These are phyloP conservation scores for Tetracladium setigerum DNA, from an alignment of 495 filamentous ascomycete genomes.

Conservation along the genomic window DNA sequence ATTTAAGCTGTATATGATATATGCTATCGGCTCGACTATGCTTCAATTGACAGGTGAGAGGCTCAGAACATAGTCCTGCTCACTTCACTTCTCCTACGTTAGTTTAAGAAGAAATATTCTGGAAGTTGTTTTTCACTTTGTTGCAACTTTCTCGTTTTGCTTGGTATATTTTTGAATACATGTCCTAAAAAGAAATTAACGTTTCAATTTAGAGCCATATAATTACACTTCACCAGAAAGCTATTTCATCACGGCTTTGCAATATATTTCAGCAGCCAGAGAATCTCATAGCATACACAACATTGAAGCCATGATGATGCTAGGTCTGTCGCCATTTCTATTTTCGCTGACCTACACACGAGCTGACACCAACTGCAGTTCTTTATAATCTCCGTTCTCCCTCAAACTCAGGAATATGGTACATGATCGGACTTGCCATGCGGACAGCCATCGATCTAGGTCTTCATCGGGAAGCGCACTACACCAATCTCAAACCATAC, in stretches of 20 bases:
- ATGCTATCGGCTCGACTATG: slow-evolving; percentile 44
- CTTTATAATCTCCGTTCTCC: slow-evolving; percentile 44
- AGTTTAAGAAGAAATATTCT: too few species aligned
- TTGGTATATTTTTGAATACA: too few species aligned
- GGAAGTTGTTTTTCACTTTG: too few species aligned
- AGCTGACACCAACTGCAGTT: slow-evolving; percentile 15
- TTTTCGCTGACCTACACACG: too few species aligned
- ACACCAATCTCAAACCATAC: slow-evolving; percentile 37
- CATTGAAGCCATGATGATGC: slow-evolving; percentile 47
- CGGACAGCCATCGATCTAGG: slow-evolving; percentile 46
- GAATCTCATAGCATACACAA: slow-evolving; percentile 44
- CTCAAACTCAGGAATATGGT: slow-evolving; percentile 48
- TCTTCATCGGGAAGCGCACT: slow-evolving; percentile 41
- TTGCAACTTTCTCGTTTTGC: too few species aligned
- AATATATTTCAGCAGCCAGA: slow-evolving; percentile 42
- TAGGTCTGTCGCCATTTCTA: slow-evolving; percentile 5
- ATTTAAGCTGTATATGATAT: slow-evolving; percentile 45
- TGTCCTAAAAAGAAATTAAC: too few species aligned
- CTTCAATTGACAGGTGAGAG: slow-evolving; percentile 31
- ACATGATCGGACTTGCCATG: slow-evolving; percentile 50
- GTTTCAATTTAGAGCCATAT: slow-evolving; percentile 28
- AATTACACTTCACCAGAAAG: slow-evolving; percentile 37
- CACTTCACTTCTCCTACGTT: too few species aligned
- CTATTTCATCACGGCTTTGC: slow-evolving; percentile 41
- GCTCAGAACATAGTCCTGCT: too few species aligned